A percentile compares a stretch with the other conserved stretches of the same genome.
phyloP scores from a whole-genome alignment of 192 early-diverging fungal genomes.

The Podila minutissima region DNA sequence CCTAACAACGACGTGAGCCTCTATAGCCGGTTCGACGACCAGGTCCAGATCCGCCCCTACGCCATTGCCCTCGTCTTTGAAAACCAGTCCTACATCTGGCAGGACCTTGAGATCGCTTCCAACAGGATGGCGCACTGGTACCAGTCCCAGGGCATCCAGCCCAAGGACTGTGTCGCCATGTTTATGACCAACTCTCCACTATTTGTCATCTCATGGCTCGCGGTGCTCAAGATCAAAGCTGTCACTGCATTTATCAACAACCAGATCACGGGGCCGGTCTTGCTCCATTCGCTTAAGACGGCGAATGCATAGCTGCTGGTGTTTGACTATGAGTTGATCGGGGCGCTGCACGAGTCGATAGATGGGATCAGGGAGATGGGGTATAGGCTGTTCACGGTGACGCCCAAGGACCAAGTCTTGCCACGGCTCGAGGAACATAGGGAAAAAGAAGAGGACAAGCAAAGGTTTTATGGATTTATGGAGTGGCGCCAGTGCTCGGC shows the following conservation, averaged over 20 bases:
- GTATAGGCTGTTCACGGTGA: constrained; percentile 25
- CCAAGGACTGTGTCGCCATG: constrained; percentile 58
- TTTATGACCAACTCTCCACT: constrained; percentile 67
- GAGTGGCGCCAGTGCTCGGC: constrained; percentile 19
- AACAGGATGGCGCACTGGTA: constrained; percentile 35
- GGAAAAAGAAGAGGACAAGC: constrained; percentile 23
- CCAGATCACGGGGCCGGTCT: constrained; percentile 53
- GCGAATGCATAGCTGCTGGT: constrained; percentile 50
- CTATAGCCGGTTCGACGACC: constrained; percentile 38
- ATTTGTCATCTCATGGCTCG: constrained; percentile 64
- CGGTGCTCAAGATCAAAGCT: constrained; percentile 64
- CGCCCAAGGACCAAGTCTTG: constrained; percentile 27
- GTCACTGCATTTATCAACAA: constrained; percentile 69
- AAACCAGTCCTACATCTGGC: constrained; percentile 53
- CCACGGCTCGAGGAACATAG: constrained; percentile 11
- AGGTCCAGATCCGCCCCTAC: constrained; percentile 15
- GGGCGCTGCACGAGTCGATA: constrained; percentile 33
- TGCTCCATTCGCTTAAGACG: constrained; percentile 55
- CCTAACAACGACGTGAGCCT: constrained; percentile 26
- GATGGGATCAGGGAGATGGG: constrained; percentile 23
- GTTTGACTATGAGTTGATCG: constrained; percentile 49
- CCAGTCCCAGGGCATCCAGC: constrained; percentile 15
- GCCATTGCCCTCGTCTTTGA: constrained; percentile 52
- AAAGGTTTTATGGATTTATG: constrained; percentile 45
- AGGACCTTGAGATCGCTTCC: constrained; percentile 53